Evolutionary conservation across 2,329 filamentous ascomycete species (phyloP), one percentile per base, ranked within the genome.

Genomic region (Lachnellula arida): DNA sequence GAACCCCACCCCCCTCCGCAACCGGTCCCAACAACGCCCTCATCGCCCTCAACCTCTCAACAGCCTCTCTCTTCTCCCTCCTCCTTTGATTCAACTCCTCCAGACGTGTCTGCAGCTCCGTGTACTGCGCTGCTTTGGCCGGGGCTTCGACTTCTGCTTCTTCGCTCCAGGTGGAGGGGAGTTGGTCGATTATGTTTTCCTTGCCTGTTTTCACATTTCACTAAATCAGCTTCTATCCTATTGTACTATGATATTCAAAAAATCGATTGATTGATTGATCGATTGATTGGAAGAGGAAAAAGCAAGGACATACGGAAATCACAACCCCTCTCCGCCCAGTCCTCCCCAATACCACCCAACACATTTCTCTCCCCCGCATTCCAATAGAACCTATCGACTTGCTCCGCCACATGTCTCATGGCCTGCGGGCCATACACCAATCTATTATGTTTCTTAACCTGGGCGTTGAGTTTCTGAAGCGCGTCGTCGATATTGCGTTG

Each of bases 401-500:
- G 87, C 73, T 89, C 86, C 2, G 87, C 86, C 17, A 90, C 80
- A 64, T 88, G 85, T 37, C 86, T 80, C 51, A 80, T 82, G n/a
- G 86, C 85, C 63, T 87, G 84, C 0, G 85, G 80, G 15, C 84
- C 79, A 68, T 89, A 89, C 5, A 84, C 83, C 54, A 84, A 79
- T 37, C 81, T 81, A 32, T 79, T 79, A 68, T 91, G 87, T 62
- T 86, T 83, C 61, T 81, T 79, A 14, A 89, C 72, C 15, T 77
- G 72, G 57, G 84, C 79, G 67, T 88, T 88, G 12, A 88, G 74
- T 42, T 77, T 77, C 60, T 75, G 73, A 4, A 86, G 68, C 12
- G 77, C 81, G 58, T 85, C 81, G 62, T 85, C 79, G 54, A 86
- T 72, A 19, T 75, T 71, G 56, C 76, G 77, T 22, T 77, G 65